Evolutionary conservation across 2,329 filamentous ascomycete species (phyloP).

Genomic region (Monilinia polystroma): DNA sequence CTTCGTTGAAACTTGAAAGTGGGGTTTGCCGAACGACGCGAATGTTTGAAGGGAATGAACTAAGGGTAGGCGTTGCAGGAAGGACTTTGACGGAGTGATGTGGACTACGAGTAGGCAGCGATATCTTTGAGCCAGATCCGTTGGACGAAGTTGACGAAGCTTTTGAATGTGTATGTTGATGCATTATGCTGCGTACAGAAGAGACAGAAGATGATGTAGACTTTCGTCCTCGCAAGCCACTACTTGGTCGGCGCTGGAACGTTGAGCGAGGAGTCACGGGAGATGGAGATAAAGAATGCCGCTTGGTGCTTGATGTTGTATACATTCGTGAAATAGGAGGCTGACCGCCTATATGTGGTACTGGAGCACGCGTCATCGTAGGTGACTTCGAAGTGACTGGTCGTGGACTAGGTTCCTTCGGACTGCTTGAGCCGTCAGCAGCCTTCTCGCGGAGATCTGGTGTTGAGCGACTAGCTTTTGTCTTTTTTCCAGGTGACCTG

Average conservation of each 20-base stretch:
- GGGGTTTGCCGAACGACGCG: conserved; percentile 69
- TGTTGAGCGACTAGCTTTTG: conserved; percentile 47
- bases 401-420: conserved; percentile 55
- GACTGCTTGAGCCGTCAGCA: conserved; percentile 44
- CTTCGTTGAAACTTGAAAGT: conserved; percentile 57
- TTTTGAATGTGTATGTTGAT: conserved; percentile 86
- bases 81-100: conserved; percentile 94
- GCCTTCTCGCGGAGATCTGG: conserved; percentile 57
- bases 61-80: conserved; percentile 77
- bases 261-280: conserved; percentile 86
- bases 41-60: conserved; percentile 79
- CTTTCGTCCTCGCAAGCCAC: conserved; percentile 83
- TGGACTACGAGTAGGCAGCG: conserved; percentile 67
- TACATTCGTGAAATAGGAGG: conserved; percentile 41
- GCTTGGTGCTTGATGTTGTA: conserved; percentile 55
- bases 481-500: conserved; percentile 51
- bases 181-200: conserved; percentile 86
- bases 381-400: conserved; percentile 56
- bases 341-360: conserved; percentile 39
- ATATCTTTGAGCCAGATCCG: conserved; percentile 68
- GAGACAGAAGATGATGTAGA: conserved; percentile 95
- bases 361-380: conserved; percentile 41
- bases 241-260: conserved; percentile 72
- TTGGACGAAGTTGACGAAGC: conserved; percentile 89
- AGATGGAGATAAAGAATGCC: conserved; percentile 80